Percentiles rank a stretch among this genome's conserved stretches.
These are phyloP conservation scores for Arabis hirsuta DNA, from an alignment of 345 rosid species.

Conservation along the genomic window DNA sequence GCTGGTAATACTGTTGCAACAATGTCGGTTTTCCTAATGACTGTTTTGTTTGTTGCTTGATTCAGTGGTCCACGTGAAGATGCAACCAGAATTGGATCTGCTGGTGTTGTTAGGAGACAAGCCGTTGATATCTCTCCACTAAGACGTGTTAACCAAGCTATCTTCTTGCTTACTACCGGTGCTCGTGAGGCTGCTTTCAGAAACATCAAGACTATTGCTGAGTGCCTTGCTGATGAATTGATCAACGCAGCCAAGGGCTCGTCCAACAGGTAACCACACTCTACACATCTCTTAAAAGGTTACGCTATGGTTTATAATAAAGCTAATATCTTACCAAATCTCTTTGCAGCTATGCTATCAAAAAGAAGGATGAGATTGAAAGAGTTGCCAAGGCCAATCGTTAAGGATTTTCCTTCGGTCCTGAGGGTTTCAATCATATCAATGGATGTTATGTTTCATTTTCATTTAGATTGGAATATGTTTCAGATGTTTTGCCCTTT, in stretches of 20 bases:
- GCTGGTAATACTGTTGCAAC: background rate
- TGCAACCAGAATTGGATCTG: conserved; percentile 85
- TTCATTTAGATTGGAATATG: conserved; percentile 35
- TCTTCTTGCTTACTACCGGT: conserved; percentile 75
- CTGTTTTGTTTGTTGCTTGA: conserved; percentile 18
- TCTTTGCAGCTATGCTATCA: conserved; percentile 69
- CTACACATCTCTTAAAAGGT: too few relatives aligned
- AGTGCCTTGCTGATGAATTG: conserved; percentile 88
- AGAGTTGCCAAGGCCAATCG: conserved; percentile 93
- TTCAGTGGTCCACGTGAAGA: conserved; percentile 84
- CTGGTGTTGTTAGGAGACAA: conserved; percentile 90
- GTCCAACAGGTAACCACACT: conserved; percentile 61
- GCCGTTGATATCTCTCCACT: conserved; percentile 87
- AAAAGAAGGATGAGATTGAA: conserved; percentile 88
- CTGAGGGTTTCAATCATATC: conserved; percentile 20
- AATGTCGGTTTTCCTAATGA: background rate
- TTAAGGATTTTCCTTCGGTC: conserved; percentile 40
- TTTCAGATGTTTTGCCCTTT: conserved; percentile 33
- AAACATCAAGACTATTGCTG: conserved; percentile 82
- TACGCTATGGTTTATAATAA: background rate
- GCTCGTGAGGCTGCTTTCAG: conserved; percentile 88
- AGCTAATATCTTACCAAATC: too few relatives aligned
- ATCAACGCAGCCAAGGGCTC: conserved; percentile 93
- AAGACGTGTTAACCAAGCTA: conserved; percentile 79
- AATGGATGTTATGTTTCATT: conserved; percentile 13